Evolutionary conservation across 2,329 filamentous ascomycete species (phyloP), one percentile per base, ranked within the genome.

Genomic region (Diaporthe longicolla): DNA sequence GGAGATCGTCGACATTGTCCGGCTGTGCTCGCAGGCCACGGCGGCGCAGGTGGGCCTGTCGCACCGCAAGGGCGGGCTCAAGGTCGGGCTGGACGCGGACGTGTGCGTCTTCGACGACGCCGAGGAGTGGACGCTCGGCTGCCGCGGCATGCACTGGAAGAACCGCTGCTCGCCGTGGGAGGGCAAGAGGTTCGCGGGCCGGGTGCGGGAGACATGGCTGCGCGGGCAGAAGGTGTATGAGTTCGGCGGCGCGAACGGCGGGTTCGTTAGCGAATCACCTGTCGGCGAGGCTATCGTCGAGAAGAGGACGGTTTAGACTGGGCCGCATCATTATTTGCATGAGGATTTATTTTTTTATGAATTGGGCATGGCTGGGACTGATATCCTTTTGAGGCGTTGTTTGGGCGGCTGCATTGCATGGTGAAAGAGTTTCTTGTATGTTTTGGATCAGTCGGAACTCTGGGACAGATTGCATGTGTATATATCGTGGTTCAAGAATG

Each of bases 91-190:
- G 83, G 96, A 98, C 83, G 96, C 93, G 0, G 96, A 98, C 81
- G 89, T 98, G 57, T 97, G 94, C 78, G 92, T 98, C 21, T 98
- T 98, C 81, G 96, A 98, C 81, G 95, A 97, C 76, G 85, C 88
- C n/a, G 91, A 91, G 29, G 89, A 89, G 78, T 99, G 96, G 89
- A 89, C 91, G 32, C 92, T 97, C 70, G 85, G 90, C 73, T 87
- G 89, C 24, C 91, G 89, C 75, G 94, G 95, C 66, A 97, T 99
- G 95, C 89, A 97, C 77, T 99, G 97, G 89, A 92, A 95, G 83
- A 98, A 98, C 83, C 94, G 95, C 80, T 95, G 95, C 86, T 95
- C 93, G 73, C 95, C 95, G 0, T 98, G 97, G 88, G 93, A 98
- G 82, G 94, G 94, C 26, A 93, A 93, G 82, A 88, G 86, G 43